Evolutionary conservation across 345 rosid species (phyloP), one percentile per base, ranked within the genome.

Genomic region (Hirschfeldia incana): DNA sequence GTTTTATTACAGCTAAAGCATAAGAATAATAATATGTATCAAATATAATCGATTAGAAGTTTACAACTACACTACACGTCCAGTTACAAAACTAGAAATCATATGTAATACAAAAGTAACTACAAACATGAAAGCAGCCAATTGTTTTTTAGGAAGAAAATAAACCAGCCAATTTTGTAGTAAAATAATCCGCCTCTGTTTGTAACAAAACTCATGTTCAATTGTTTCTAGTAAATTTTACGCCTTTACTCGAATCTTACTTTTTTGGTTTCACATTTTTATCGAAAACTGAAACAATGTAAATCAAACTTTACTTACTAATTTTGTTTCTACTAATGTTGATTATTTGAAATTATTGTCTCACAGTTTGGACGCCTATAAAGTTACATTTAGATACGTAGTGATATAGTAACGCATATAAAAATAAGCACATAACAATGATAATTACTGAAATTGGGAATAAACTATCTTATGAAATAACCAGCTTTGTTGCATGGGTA

Each of bases 401-500:
- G 36, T 49, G 27, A 51, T 69, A 30, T 51, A n/a, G 16, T n/a
- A 49, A 44, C 46, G 28, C 55, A 49, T 29, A 29, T 68, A 30
- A 49, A 53, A 44, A 32, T 28, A 51, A 63, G 67, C 26, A 63
- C 67, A 60, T 12, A 57, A 13, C n/a, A 33, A 64, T 64, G 44
- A 64, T 64, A 33, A 64, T 3, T 63, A 15, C 44, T 63, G 27
- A n/a, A 29, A 10, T 27, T 58, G 37, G 5, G 2, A 59, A 65
- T 64, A 33, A 32, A 53, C 49, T 26, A 70, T 62, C 69, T 26
- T 49, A 69, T 33, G 53, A 62, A 62, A 33, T 63, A 10, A 9
- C 6, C 34, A 36, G 30, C 39, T 77, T 21, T 49, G 36, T 34
- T 77, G 65, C 75, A 69, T 77, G 80, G 69, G 63, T 62, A 67